These are phyloP conservation scores for Yarrowia deformans DNA, from an alignment of 805 yeast genomes.

Conservation along the genomic window DNA sequence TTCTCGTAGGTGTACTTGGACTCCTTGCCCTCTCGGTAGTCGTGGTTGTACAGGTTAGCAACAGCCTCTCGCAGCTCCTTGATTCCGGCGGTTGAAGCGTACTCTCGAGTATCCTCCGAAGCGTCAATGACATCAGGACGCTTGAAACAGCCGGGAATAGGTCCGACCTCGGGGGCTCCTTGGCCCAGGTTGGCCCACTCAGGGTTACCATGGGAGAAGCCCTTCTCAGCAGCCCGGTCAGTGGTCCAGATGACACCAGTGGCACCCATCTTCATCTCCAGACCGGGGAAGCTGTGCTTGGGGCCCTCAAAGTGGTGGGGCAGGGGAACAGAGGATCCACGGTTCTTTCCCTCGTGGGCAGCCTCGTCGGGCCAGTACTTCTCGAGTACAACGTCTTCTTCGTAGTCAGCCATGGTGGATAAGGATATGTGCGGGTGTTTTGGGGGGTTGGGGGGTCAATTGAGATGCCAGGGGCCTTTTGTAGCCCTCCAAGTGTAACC, in stretches of 20 bases:
- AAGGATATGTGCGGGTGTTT: neutral
- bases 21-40: constrained; percentile 57
- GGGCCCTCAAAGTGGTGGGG: constrained; percentile 37
- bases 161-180: constrained; percentile 71
- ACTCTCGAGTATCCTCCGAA: constrained; percentile 60
- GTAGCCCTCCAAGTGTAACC: neutral
- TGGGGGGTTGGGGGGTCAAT: neutral
- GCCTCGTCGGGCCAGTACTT: constrained; percentile 40
- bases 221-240: constrained; percentile 65
- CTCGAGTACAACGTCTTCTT: constrained; percentile 37
- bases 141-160: constrained; percentile 63
- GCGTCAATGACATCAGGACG: constrained; percentile 59
- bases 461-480: constrained; percentile 14
- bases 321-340: constrained; percentile 20
- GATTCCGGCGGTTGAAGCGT: constrained; percentile 67
- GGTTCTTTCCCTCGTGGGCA: constrained; percentile 36
- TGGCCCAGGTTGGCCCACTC: constrained; percentile 69
- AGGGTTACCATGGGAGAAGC: constrained; percentile 50
- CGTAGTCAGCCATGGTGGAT: constrained; percentile 23
- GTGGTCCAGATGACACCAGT: constrained; percentile 73
- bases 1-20: constrained; percentile 65
- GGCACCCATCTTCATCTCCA: constrained; percentile 64
- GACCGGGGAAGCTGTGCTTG: constrained; percentile 54
- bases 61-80: constrained; percentile 63
- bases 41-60: constrained; percentile 62